Evolutionary conservation across 257 asterid genomes (phyloP).

Genomic region (Lavandula angustifolia): DNA sequence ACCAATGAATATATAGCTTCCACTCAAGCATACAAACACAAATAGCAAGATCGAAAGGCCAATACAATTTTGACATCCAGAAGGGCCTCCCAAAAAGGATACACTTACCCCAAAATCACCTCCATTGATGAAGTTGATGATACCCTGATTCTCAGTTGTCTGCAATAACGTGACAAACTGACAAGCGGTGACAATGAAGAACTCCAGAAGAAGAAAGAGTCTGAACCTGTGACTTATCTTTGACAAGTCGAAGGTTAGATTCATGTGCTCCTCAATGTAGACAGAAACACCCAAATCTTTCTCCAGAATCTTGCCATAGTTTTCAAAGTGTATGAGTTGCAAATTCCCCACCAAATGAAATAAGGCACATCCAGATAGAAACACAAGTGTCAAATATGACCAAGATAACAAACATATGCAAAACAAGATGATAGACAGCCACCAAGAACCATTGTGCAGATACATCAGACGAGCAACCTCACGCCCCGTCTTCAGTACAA

Average conservation of each 20-base stretch:
- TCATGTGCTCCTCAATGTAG: slow-evolving; percentile 82
- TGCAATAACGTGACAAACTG: slow-evolving; percentile 66
- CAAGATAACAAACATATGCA: slow-evolving; percentile 59
- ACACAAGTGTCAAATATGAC: slow-evolving; percentile 68
- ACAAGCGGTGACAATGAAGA: slow-evolving; percentile 62
- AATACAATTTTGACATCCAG: neutral
- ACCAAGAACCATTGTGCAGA: slow-evolving; percentile 52
- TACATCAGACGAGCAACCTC: slow-evolving; percentile 61
- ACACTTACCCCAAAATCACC: slow-evolving; percentile 83
- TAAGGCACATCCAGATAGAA: slow-evolving; percentile 66
- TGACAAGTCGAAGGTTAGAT: slow-evolving; percentile 55
- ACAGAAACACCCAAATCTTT: slow-evolving; percentile 67
- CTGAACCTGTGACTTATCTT: slow-evolving; percentile 87
- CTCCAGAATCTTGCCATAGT: slow-evolving; percentile 72
- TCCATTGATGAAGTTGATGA: slow-evolving; percentile 69
- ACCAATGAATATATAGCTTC: neutral
- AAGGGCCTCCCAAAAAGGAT: neutral
- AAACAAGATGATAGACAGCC: slow-evolving; percentile 48
- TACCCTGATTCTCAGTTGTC: slow-evolving; percentile 67
- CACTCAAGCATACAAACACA: neutral
- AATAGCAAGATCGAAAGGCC: neutral
- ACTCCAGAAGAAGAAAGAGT: slow-evolving; percentile 74
- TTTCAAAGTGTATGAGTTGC: slow-evolving; percentile 75
- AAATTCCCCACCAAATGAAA: slow-evolving; percentile 75
- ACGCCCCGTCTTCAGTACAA: slow-evolving; percentile 61